Evolutionary conservation across 2,329 filamentous ascomycete genomes (phyloP).

Genomic region (Colletotrichum tropicicola): DNA sequence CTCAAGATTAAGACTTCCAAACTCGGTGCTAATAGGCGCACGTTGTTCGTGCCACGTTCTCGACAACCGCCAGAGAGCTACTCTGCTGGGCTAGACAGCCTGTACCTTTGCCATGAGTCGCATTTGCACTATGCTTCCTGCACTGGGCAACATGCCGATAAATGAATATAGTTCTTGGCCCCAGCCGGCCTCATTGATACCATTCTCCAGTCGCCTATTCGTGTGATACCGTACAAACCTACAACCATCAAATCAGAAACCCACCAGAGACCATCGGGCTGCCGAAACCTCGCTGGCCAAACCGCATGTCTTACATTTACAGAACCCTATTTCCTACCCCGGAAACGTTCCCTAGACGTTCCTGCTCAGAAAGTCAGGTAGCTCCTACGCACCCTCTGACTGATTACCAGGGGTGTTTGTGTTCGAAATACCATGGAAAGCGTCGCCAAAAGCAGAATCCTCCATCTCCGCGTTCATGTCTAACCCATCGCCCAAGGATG

Average conservation of each 20-base stretch:
- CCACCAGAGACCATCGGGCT: neutral
- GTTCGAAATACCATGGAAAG: slow-evolving; percentile 72
- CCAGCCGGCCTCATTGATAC: neutral
- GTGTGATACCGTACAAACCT: slow-evolving; percentile 8
- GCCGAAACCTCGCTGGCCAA: neutral
- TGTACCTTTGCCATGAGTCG: too few relatives aligned
- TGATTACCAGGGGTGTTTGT: slow-evolving; percentile 44
- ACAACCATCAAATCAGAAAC: neutral
- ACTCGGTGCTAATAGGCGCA: too few relatives aligned
- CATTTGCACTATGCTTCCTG: too few relatives aligned
- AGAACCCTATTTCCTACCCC: too few relatives aligned
- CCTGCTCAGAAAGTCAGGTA: neutral
- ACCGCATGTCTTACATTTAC: neutral
- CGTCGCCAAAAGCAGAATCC: slow-evolving; percentile 85
- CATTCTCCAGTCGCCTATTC: slow-evolving; percentile 1
- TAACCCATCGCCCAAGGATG: slow-evolving; percentile 63
- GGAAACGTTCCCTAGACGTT: too few relatives aligned
- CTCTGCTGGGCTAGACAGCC: too few relatives aligned
- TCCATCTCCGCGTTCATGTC: slow-evolving; percentile 75
- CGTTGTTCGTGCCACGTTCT: too few relatives aligned
- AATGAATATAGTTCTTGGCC: neutral
- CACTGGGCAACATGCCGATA: too few relatives aligned
- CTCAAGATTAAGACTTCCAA: too few relatives aligned
- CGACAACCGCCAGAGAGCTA: too few relatives aligned
- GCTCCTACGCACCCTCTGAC: slow-evolving; percentile 28